These are phyloP conservation scores for Plantago elongata DNA, from an alignment of 257 asterid species.

Conservation along the genomic window DNA sequence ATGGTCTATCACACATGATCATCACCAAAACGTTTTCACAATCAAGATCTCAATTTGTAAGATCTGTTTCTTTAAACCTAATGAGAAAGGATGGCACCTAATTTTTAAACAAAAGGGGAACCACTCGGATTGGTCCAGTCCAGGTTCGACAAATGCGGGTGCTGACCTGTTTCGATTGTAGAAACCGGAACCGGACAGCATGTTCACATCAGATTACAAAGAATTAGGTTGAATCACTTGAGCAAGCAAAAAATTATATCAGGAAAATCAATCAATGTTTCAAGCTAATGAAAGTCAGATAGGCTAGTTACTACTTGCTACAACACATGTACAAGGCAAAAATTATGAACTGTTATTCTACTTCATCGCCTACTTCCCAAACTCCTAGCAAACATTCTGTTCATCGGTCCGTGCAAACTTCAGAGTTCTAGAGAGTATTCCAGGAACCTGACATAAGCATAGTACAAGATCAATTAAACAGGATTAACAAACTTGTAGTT, in stretches of 20 bases:
- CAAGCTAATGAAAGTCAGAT: slow-evolving; percentile 2
- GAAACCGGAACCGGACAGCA: too few species aligned
- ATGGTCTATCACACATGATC: too few species aligned
- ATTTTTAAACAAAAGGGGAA: too few species aligned
- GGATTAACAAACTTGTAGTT: not conserved
- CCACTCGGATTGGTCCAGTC: too few species aligned
- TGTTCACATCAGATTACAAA: too few species aligned
- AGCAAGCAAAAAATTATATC: not conserved
- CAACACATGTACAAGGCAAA: slow-evolving; percentile 27
- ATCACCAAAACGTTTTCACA: too few species aligned
- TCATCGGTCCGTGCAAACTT: not conserved
- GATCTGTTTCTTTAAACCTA: too few species aligned
- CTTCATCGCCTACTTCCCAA: slow-evolving; percentile 14
- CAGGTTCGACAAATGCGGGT: too few species aligned
- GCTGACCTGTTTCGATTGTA: too few species aligned
- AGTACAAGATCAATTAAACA: not conserved
- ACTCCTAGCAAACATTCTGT: not conserved
- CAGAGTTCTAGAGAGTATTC: not conserved
- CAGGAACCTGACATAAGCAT: not conserved
- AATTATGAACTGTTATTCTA: not conserved
- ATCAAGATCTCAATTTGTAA: too few species aligned
- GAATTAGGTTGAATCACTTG: too few species aligned
- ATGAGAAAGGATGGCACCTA: too few species aligned
- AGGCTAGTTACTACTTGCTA: slow-evolving; percentile 9
- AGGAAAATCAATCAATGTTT: not conserved